Evolutionary conservation across 2,329 filamentous ascomycete genomes (phyloP).

Genomic region (Endocalyx cinctus): DNA sequence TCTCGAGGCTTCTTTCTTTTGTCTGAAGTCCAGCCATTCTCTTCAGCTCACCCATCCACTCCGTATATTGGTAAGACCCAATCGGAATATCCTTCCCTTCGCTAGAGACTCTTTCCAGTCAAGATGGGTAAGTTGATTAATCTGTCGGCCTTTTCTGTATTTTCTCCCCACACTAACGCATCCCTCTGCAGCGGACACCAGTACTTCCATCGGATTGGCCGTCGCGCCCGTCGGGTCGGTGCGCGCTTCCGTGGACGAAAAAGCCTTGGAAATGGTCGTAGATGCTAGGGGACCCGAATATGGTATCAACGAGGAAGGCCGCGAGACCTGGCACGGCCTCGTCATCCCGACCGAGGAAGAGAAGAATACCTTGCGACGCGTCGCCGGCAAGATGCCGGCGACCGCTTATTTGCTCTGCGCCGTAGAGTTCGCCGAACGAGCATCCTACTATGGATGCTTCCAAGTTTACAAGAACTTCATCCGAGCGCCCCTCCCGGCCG

Average conservation of each 20-base stretch:
- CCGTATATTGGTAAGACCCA: no score
- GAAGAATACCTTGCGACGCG: constrained; percentile 36
- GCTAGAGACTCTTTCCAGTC: no score
- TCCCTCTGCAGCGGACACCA: constrained; percentile 10
- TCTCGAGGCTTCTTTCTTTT: no score
- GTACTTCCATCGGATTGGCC: constrained; percentile 15
- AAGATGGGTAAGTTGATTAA: no score
- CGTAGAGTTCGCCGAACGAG: constrained; percentile 48
- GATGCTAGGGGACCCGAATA: constrained; percentile 9
- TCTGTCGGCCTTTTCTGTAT: no score
- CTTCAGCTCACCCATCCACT: no score
- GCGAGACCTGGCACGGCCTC: constrained; percentile 23
- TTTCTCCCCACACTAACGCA: no score
- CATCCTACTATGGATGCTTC: constrained; percentile 47
- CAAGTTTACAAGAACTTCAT: constrained; percentile 51
- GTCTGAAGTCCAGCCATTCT: no score
- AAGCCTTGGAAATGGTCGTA: constrained; percentile 12
- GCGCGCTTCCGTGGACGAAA: constrained; percentile 18
- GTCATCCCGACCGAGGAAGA: constrained; percentile 43
- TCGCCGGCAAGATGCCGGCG: constrained; percentile 39
- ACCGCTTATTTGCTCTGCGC: constrained; percentile 41
- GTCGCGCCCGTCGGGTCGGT: constrained; percentile 14
- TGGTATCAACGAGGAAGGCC: constrained; percentile 17
- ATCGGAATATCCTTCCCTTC: no score
- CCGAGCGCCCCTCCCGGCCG: constrained; percentile 43